Conservation (phyloP, 306 rosid species). For the Pyrus pyrifolia region DNA sequence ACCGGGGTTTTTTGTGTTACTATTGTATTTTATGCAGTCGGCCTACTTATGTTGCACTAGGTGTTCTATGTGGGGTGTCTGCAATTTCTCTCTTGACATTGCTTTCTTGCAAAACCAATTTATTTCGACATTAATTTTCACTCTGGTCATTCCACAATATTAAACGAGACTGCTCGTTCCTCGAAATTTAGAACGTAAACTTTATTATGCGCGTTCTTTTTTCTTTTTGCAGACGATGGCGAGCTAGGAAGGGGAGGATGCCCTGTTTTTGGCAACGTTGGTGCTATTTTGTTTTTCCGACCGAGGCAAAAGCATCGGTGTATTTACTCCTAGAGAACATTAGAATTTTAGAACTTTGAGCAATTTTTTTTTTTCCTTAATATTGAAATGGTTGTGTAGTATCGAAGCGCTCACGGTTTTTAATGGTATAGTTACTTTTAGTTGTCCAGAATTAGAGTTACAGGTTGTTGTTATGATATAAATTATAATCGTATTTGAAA, state of each 20-base stretch:
- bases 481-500: background rate
- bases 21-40: background rate
- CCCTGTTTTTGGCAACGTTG: background rate
- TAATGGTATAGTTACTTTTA: conserved; percentile 1
- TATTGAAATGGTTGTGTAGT: conserved; percentile 6
- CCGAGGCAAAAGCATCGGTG: background rate
- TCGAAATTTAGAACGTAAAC: background rate
- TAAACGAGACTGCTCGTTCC: background rate
- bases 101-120: background rate
- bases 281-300: background rate
- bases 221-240: background rate
- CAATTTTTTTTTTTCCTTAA: background rate
- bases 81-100: background rate
- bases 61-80: background rate
- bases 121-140: background rate
- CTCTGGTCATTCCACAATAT: background rate
- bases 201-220: background rate
- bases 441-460: background rate
- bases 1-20: background rate
- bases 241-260: background rate
- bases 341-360: background rate
- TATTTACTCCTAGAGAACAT: conserved; percentile 1
- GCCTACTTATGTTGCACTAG: background rate
- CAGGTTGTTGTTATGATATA: background rate
- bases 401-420: background rate